Conservation (phyloP, 768 basidiomycete species). For the Lactifluus piperatus region DNA sequence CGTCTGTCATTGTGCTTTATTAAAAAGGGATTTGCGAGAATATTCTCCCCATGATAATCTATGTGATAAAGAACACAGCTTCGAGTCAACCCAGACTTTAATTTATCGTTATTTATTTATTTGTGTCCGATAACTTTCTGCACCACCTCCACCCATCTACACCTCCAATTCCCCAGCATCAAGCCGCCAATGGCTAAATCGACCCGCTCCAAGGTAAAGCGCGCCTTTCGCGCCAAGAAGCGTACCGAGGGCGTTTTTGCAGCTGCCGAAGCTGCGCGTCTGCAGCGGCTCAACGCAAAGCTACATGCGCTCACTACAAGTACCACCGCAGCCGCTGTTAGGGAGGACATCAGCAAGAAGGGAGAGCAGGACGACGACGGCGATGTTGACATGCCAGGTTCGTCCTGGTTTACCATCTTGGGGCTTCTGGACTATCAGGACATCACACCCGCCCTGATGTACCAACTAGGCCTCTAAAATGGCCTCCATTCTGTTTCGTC, state of each 20-base stretch:
- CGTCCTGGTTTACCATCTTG: constrained; percentile 15
- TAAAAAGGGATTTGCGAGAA: no score
- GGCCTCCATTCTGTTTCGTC: neutral
- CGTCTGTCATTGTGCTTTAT: neutral
- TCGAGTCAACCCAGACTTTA: neutral
- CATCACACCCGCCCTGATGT: constrained; percentile 45
- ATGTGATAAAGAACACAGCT: neutral
- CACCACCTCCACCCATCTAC: neutral
- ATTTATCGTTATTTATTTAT: neutral
- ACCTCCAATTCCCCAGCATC: neutral
- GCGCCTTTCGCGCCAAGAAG: constrained; percentile 68
- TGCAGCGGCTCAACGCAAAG: constrained; percentile 63
- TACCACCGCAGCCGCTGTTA: neutral
- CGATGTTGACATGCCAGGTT: constrained; percentile 25
- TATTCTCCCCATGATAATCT: no score
- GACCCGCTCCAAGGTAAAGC: constrained; percentile 72
- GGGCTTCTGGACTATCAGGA: constrained; percentile 38
- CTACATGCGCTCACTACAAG: constrained; percentile 39
- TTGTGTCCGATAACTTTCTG: neutral
- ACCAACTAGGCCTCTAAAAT: constrained; percentile 22
- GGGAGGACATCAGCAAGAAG: neutral
- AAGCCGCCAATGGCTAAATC: constrained; percentile 65
- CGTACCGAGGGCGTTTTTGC: constrained; percentile 68
- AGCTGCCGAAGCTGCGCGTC: constrained; percentile 65
- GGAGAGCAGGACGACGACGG: constrained; percentile 9